Conservation (phyloP, 768 basidiomycete species). For the Imleria badia region DNA sequence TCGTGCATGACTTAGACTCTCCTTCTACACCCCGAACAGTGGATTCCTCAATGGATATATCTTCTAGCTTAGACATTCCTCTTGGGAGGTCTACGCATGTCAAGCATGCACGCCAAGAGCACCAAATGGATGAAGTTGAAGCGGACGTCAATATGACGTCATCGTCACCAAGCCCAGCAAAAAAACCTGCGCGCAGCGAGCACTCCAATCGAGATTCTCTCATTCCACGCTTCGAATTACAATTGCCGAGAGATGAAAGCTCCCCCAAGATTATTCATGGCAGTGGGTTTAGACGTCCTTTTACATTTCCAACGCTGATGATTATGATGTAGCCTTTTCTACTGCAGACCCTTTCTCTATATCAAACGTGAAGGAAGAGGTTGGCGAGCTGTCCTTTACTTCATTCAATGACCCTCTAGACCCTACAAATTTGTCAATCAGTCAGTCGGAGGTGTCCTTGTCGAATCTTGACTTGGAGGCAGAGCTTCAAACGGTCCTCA, state of each 20-base stretch:
- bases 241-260: constrained; percentile 16
- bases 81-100: constrained; percentile 39
- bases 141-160: constrained; percentile 45
- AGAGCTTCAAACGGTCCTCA: constrained; percentile 26
- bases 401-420: constrained; percentile 32
- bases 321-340: constrained; percentile 8
- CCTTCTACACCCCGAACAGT: constrained; percentile 23
- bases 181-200: constrained; percentile 18
- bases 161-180: constrained; percentile 49
- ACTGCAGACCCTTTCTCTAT: constrained; percentile 23
- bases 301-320: neutral
- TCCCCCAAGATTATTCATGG: constrained; percentile 18
- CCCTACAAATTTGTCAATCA: constrained; percentile 35
- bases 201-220: constrained; percentile 29
- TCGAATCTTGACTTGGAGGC: constrained; percentile 33
- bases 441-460: constrained; percentile 37
- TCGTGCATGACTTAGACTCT: constrained; percentile 10
- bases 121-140: constrained; percentile 33
- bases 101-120: constrained; percentile 34
- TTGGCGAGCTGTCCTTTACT: constrained; percentile 25
- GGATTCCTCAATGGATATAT: constrained; percentile 26
- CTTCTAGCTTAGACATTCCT: constrained; percentile 19
- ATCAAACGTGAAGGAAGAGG: constrained; percentile 26
- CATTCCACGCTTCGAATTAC: constrained; percentile 36
- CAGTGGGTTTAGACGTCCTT: constrained; percentile 15